phyloP scores from a whole-genome alignment of 1,284 basidiomycete species.

The Cystobasidium slooffiae region DNA sequence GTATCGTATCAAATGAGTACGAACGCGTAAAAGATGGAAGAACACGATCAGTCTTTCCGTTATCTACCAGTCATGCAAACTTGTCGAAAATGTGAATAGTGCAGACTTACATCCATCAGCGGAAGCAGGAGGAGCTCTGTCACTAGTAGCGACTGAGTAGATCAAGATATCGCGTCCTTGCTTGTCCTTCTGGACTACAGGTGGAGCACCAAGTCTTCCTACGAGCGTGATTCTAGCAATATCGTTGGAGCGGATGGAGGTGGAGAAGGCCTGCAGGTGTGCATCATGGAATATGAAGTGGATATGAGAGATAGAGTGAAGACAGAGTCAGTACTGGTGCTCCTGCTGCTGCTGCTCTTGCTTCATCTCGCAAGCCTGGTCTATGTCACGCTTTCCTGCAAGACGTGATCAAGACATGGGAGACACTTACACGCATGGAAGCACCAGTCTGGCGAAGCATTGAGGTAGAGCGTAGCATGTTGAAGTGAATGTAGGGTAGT shows the following conservation, averaged over 20 bases:
- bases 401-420: conserved; percentile 9
- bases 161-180: conserved; percentile 69
- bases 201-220: conserved; percentile 71
- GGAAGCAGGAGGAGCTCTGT: conserved; percentile 44
- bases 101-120: conserved; percentile 56
- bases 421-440: conserved; percentile 11
- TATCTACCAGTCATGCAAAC: neutral
- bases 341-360: neutral
- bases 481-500: neutral
- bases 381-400: neutral
- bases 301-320: neutral
- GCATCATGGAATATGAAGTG: neutral
- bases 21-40: neutral
- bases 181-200: conserved; percentile 70
- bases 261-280: conserved; percentile 68
- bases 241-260: conserved; percentile 58
- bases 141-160: conserved; percentile 52
- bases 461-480: conserved; percentile 6
- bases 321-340: neutral
- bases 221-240: conserved; percentile 75
- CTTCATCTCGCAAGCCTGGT: neutral
- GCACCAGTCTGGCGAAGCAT: conserved; percentile 15
- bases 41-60: neutral
- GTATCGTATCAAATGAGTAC: neutral
- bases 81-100: conserved; percentile 55